Conservation (phyloP, 164 flowering plant genomes). For the Vitis rotundifolia region DNA sequence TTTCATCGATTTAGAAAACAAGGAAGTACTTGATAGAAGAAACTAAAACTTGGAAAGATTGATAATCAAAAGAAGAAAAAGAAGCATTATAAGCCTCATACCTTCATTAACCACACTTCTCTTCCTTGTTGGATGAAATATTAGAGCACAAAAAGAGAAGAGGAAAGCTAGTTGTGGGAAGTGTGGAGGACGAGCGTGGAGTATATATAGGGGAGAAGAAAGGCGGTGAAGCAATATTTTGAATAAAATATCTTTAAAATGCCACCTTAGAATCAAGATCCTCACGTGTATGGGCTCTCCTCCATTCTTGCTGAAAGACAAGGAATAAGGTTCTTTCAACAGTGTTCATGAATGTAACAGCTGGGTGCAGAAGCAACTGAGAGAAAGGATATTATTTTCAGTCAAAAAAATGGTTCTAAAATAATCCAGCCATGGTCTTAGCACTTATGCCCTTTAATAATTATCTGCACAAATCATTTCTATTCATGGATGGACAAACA, state of each 20-base stretch:
- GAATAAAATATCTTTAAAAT: slow-evolving; percentile 2
- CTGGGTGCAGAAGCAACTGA: too few species aligned
- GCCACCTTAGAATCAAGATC: slow-evolving; percentile 16
- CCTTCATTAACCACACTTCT: too few species aligned
- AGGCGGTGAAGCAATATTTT: neutral
- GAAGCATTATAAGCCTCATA: too few species aligned
- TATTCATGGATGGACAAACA: slow-evolving; percentile 3
- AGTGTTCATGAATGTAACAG: too few species aligned
- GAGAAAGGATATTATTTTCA: neutral
- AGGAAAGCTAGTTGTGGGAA: too few species aligned
- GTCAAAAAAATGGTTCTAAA: neutral
- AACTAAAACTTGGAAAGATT: too few species aligned
- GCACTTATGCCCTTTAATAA: neutral
- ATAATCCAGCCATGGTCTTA: neutral
- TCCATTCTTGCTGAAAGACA: slow-evolving; percentile 14
- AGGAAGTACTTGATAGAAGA: too few species aligned
- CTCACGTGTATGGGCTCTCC: slow-evolving; percentile 13
- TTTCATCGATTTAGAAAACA: too few species aligned
- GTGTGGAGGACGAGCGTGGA: neutral
- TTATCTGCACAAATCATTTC: slow-evolving; percentile 1
- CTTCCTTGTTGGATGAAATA: too few species aligned
- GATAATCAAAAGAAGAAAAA: too few species aligned
- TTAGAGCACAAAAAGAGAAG: too few species aligned
- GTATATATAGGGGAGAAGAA: neutral
- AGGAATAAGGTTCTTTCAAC: slow-evolving; percentile 21